These are phyloP conservation scores for Fraxinus paxiana DNA, from an alignment of 305 asterid genomes.

Conservation along the genomic window DNA sequence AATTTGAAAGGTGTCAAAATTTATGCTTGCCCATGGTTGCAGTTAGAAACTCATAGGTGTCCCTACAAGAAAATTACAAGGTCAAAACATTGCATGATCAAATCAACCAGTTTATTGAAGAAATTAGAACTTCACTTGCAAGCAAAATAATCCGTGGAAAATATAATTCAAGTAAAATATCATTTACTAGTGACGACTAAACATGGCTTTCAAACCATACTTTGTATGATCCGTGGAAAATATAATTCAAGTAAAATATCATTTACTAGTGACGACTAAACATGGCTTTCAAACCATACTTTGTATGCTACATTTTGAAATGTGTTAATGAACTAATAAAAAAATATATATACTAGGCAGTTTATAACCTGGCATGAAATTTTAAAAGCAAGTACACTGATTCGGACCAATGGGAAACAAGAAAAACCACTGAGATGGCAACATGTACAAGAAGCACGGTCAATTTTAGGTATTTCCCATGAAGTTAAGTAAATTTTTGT, in stretches of 20 bases:
- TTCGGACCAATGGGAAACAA: background rate
- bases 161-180: background rate
- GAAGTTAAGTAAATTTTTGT: background rate
- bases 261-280: background rate
- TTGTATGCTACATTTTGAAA: background rate
- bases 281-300: background rate
- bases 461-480: background rate
- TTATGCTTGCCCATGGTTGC: background rate
- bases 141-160: background rate
- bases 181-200: background rate
- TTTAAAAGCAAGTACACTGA: background rate
- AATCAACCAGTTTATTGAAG: constrained; percentile 1
- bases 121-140: background rate
- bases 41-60: constrained; percentile 12
- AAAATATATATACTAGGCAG: background rate
- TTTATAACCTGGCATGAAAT: background rate
- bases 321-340: background rate
- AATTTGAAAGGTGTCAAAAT: constrained; percentile 19
- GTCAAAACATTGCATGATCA: background rate
- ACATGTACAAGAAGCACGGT: background rate
- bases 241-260: background rate
- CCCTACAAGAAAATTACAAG: background rate
- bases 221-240: background rate
- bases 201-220: background rate
- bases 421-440: background rate